Base-by-base conservation (phyloP, 2,329 filamentous ascomycete species). In the Tricladium varicosporioides region DNA sequence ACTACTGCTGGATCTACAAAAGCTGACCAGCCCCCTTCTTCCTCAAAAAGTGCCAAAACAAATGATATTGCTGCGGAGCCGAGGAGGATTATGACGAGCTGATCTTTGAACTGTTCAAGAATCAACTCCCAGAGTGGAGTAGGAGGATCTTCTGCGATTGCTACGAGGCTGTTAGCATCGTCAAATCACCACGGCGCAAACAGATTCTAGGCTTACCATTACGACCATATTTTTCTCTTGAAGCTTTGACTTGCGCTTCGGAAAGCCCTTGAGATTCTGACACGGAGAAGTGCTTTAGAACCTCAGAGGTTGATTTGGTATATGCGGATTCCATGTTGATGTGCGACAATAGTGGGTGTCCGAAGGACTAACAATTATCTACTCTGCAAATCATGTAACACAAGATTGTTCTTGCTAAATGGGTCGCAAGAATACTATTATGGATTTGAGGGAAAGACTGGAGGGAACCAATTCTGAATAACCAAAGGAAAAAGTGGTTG, bases 21-120 rank as follows among this genome's bases (percentile, higher is more conserved):
- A 36, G 93, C 94, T 62, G 92, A 92, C 92, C 92, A 97, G 67
- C 92, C 94, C 67, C 92, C 91, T 60, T 89, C 89, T 46, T 94
- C 89, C 72, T 99, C 94, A 66, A 99, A 92, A 11, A 99, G 81
- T 22, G 94, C 94, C 60, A 99, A 80, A 22, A 92, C 85, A 71
- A 99, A 97, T 1, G 94, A 97, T 36, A 99, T 87, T 16, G 88
- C 91, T 10, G 94, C 94, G 40, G 93, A 97, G 54, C 86, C 94
- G 50, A 99, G 83, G 18, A 99, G 81, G 67, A 99, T 99, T 53
- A 99, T 83, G 65, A 99, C 94, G 48, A 99, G 85, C 75, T 99
- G 94, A 72, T 99, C 94, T 76, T 99, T 97, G 82, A 99, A 99
- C 74, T 99, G 94, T 76, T 99, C 94, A 58, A 99, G 82, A 55